Conservation (phyloP, 2,329 filamentous ascomycete species). For the Penicillium expansum region DNA sequence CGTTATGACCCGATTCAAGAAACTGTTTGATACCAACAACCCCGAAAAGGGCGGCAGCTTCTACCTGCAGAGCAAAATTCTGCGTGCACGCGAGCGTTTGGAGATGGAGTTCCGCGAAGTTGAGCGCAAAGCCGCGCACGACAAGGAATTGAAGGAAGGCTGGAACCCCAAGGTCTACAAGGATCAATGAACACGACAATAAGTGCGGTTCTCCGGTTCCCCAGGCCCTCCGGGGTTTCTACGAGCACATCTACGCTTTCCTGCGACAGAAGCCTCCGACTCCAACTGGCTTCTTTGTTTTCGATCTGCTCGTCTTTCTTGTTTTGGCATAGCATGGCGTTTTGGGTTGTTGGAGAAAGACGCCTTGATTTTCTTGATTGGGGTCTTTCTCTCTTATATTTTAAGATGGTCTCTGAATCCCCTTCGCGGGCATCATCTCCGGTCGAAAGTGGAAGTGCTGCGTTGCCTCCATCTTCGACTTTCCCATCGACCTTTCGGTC, state of each 20-base stretch:
- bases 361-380: constrained; percentile 19
- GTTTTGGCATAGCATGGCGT: constrained; percentile 45
- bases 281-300: constrained; percentile 3
- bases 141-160: constrained; percentile 76
- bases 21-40: constrained; percentile 89
- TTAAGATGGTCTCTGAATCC: constrained; percentile 1
- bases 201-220: neutral
- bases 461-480: neutral
- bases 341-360: constrained; percentile 32
- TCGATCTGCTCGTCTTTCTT: constrained; percentile 19
- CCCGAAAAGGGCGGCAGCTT: constrained; percentile 95
- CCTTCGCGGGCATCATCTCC: neutral
- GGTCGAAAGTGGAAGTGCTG: neutral
- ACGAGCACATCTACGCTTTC: neutral
- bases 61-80: constrained; percentile 95
- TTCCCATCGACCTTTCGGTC: constrained; percentile 13
- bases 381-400: constrained; percentile 9
- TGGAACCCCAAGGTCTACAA: constrained; percentile 97
- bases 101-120: constrained; percentile 78
- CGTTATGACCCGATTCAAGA: constrained; percentile 85
- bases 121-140: constrained; percentile 67
- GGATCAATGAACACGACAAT: constrained; percentile 56
- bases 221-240: neutral
- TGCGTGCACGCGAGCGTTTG: constrained; percentile 86
- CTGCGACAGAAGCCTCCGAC: constrained; percentile 1